Base-by-base conservation (phyloP, 1,139 yeast genomes). In the Suhomyces bolitotheri region DNA sequence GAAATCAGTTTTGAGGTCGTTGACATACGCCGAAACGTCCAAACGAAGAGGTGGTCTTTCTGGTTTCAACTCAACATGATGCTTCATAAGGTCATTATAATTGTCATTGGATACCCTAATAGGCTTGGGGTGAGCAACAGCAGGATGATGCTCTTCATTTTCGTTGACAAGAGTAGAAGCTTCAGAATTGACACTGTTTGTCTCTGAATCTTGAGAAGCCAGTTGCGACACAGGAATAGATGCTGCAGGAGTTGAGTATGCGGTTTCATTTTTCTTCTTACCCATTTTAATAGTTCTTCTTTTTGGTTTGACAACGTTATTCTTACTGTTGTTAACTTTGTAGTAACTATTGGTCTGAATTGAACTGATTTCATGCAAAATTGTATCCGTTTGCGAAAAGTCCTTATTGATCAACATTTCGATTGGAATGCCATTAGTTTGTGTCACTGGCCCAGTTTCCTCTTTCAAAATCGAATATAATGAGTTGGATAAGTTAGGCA, bases 291-390 rank as follows among this genome's bases (percentile, higher is more conserved):
- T 69, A 4, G 56, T 62, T 51, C 82, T 60, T 51, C 82, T 62
- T 48, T 67, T 70, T 8, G 80, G 80, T 40, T 64, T 67, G 5
- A 53, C 49, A 14, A 54, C 47, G 25, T 53, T 51, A 40, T 56
- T 60, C 28, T 54, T 58, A 41, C 54, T 60, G 39, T 45, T 53
- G 34, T 53, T 54, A 40, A 56, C 50, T 34, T 55, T 67, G 44
- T 64, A 62, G 49, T 56, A 74, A 36, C 63, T 66, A 39, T 60
- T 65, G 7, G 72, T 54, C 51, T 76, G 82, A 41, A 76, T 73
- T 20, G 62, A 55, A 9, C 76, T 65, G 31, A 77, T 74, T 42
- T 72, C 71, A 24, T 60, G 56, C 30, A 76, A 51, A 23, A 73
- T 66, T 33, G 58, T 56, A 33, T 64, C 64, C 8, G 73, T 61